Evolutionary conservation across 306 rosid genomes (phyloP).

Genomic region (Cucurbita moschata): DNA sequence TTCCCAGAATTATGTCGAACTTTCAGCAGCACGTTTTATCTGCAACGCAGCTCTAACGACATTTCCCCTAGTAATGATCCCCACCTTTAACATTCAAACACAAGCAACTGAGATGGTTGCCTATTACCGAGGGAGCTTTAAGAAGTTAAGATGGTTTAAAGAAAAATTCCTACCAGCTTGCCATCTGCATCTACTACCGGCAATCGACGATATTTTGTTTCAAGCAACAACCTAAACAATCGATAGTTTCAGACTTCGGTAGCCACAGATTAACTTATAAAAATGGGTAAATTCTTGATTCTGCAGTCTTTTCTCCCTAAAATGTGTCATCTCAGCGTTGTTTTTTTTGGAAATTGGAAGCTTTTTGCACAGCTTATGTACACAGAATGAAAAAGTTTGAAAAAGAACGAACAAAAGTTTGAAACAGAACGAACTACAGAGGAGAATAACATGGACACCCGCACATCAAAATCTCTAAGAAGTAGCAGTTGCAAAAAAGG

Average conservation of each 20-base stretch:
- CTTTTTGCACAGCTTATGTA: neutral
- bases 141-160: too few relatives aligned
- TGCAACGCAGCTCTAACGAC: constrained; percentile 82
- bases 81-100: constrained; percentile 44
- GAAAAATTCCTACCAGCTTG: constrained; percentile 46
- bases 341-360: neutral
- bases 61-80: constrained; percentile 75
- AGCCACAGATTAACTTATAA: neutral
- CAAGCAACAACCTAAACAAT: constrained; percentile 61
- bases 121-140: neutral
- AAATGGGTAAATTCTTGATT: neutral
- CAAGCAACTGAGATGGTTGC: constrained; percentile 13
- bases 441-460: neutral
- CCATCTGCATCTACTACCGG: constrained; percentile 79
- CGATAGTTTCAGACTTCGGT: neutral
- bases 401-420: neutral
- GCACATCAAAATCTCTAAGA: neutral
- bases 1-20: constrained; percentile 8
- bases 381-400: neutral
- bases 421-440: neutral
- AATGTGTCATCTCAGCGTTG: neutral
- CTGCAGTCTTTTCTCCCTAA: neutral
- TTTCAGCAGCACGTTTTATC: constrained; percentile 44
- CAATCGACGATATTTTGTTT: constrained; percentile 71
- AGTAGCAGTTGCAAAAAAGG: neutral